Percentiles rank a stretch among this genome's conserved stretches.
phyloP scores from a whole-genome alignment of 75 land plant genomes.

The Cryptomeria japonica region DNA sequence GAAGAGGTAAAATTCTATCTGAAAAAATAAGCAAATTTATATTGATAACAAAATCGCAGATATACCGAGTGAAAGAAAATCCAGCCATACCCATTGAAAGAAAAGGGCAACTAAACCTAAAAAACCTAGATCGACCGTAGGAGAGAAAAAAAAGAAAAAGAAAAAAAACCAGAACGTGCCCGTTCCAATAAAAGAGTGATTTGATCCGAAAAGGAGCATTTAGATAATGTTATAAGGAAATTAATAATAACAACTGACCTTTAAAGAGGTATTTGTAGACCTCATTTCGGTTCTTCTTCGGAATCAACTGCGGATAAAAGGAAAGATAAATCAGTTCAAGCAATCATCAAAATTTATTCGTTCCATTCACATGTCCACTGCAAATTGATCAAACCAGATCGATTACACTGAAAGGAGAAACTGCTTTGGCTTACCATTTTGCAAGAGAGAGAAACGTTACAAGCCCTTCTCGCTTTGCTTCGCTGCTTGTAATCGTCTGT shows the following conservation, averaged over 20 bases:
- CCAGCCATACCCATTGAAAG: no score
- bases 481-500: no score
- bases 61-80: no score
- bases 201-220: background rate
- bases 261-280: slow-evolving; percentile 94
- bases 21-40: no score
- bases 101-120: no score
- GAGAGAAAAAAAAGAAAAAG: no score
- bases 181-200: background rate
- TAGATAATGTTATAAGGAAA: background rate
- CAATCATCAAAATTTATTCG: background rate
- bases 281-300: slow-evolving; percentile 94
- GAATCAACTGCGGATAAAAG: slow-evolving; percentile 53
- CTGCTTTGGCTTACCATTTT: background rate
- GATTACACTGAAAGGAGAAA: background rate
- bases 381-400: background rate
- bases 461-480: background rate
- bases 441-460: background rate
- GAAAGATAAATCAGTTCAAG: background rate
- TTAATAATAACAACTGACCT: slow-evolving; percentile 32
- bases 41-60: no score
- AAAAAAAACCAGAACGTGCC: no score
- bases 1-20: no score
- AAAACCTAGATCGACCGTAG: no score
- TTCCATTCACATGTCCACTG: background rate